A percentile compares a stretch with the other conserved stretches of the same genome.
Conservation (phyloP, 2,329 filamentous ascomycete species). For the Gaeumannomyces tritici region DNA sequence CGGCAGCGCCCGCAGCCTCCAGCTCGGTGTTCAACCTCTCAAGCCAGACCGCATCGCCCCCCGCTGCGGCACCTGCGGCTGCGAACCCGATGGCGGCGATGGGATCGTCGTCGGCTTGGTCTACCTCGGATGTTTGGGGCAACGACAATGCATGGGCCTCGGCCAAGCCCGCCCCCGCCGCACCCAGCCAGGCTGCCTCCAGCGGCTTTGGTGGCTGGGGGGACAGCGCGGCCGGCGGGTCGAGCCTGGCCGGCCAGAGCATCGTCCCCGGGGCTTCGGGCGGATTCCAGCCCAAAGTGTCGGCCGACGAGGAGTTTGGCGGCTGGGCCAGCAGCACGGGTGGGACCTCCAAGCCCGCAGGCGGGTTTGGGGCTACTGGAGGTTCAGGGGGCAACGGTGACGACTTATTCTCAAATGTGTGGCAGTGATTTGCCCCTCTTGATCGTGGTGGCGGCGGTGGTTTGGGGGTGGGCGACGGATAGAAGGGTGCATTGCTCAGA, state of each 20-base stretch:
- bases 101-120: constrained; percentile 22
- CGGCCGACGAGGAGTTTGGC: constrained; percentile 90
- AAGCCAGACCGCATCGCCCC: constrained; percentile 25
- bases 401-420: constrained; percentile 93
- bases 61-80: constrained; percentile 30
- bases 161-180: constrained; percentile 17
- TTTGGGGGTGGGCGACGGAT: neutral
- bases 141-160: constrained; percentile 77
- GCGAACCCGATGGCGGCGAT: constrained; percentile 24
- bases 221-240: constrained; percentile 17
- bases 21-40: constrained; percentile 80
- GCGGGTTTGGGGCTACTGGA: constrained; percentile 32
- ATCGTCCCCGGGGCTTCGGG: constrained; percentile 54
- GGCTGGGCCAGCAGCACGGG: constrained; percentile 74
- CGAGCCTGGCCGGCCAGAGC: constrained; percentile 45
- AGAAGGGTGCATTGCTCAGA: neutral
- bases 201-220: constrained; percentile 21
- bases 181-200: constrained; percentile 34
- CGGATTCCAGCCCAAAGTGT: constrained; percentile 63
- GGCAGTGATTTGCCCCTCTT: constrained; percentile 45
- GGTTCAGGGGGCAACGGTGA: constrained; percentile 48
- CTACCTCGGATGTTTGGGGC: constrained; percentile 70
- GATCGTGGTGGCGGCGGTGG: neutral
- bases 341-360: constrained; percentile 41
- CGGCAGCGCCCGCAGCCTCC: constrained; percentile 27